Evolutionary conservation across 306 rosid species (phyloP).

Genomic region (Betula pendula): DNA sequence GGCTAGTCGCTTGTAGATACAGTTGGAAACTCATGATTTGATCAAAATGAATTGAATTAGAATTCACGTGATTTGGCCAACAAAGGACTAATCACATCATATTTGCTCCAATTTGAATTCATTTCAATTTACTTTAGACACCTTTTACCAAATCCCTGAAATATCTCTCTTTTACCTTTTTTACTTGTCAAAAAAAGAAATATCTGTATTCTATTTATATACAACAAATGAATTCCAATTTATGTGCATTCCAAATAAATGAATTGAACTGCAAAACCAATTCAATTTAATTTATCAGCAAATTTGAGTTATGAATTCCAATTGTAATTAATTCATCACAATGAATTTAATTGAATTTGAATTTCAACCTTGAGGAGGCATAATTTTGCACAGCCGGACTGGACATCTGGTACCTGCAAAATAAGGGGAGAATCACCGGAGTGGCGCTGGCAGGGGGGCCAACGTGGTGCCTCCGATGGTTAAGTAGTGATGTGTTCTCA

Average conservation of each 20-base stretch:
- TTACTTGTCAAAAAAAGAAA: no score
- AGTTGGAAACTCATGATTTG: not conserved
- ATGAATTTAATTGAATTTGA: not conserved
- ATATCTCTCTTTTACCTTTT: no score
- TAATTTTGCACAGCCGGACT: no score
- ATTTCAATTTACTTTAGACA: not conserved
- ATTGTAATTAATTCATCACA: not conserved
- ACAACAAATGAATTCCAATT: not conserved
- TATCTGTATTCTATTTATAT: not conserved
- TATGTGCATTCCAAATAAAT: not conserved
- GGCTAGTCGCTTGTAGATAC: not conserved
- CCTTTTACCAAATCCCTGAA: not conserved
- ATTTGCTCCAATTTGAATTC: not conserved
- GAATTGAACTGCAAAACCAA: not conserved
- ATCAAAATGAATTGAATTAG: not conserved
- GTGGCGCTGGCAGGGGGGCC: no score
- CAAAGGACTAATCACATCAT: not conserved
- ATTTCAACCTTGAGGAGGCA: not conserved
- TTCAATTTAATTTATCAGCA: not conserved
- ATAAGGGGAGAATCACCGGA: no score
- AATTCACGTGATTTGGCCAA: not conserved
- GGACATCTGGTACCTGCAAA: no score
- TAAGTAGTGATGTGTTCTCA: no score
- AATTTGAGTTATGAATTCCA: not conserved
- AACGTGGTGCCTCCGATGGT: no score